Base-by-base conservation (phyloP, 2,329 filamentous ascomycete genomes). In the Uncinocarpus reesii region DNA sequence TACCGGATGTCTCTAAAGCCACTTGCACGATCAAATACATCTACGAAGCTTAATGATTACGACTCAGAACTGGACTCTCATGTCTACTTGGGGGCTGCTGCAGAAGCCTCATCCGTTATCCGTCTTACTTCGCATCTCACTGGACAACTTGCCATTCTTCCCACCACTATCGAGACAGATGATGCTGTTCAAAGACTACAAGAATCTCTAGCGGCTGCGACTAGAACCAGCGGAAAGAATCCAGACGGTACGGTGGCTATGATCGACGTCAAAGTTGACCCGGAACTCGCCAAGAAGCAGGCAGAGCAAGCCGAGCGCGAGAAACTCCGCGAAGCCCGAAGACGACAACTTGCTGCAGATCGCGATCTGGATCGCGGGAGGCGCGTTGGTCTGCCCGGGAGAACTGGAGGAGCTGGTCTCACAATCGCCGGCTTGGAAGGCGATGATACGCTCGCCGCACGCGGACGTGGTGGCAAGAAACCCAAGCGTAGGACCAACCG, bases 111-210 rank as follows among this genome's bases (percentile, higher is more conserved):
- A 1, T 71, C 73, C 31, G 70, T 80, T 20, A 72, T 82, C 57
- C 74, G 78, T 53, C 68, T 81, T 42, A 77, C 78, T 8, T 77
- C 79, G 53, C 80, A 81, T 55, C 68, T 83, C 52, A 83, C 80
- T 8, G 72, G 78, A 13, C 72, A 72, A 4, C 70, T 84, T 16
- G 72, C 71, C 10, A 68, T 83, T 37, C 70, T 74, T 16, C 76
- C 78, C 1, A 73, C 77, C 2, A 70, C 72, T 10, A 66, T 73
- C 50, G 70, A 75, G 23, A 74, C 75, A 13, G 79, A 82, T 52
- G 75, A 77, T 52, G 78, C 80, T 1, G 71, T 83, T 40, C 72
- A 78, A 56, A 72, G 73, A 50, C 69, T 83, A n/a, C 77, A 81
- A 57, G 73, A 75, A 52, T 75, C 75, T 6, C 67, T 83, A 37